phyloP scores from a whole-genome alignment of 495 filamentous ascomycete genomes.

The Talaromyces nanjingensis region DNA sequence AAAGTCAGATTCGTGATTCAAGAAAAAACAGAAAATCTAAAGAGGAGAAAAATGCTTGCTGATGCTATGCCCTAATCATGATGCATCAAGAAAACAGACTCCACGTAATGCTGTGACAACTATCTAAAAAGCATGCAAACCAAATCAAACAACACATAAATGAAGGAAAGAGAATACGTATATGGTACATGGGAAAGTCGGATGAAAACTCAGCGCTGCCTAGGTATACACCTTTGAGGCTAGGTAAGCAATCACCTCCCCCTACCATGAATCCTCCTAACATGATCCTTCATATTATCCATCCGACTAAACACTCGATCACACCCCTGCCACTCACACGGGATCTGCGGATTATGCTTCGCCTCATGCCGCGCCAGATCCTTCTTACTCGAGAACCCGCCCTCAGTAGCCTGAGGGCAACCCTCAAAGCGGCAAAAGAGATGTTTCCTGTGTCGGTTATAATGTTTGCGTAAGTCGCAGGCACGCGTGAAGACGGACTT shows the following conservation, averaged over 20 bases:
- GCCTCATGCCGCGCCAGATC: slow-evolving; percentile 56
- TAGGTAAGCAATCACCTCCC: background rate
- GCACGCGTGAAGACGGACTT: slow-evolving; percentile 49
- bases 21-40: background rate
- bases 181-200: background rate
- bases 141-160: background rate
- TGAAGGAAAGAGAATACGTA: background rate
- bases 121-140: background rate
- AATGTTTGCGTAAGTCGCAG: slow-evolving; percentile 61
- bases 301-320: slow-evolving; percentile 54
- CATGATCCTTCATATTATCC: slow-evolving; percentile 60
- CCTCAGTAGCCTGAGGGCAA: slow-evolving; percentile 49
- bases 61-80: background rate
- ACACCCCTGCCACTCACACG: slow-evolving; percentile 53
- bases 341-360: slow-evolving; percentile 53
- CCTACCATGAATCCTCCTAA: slow-evolving; percentile 39
- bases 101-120: background rate
- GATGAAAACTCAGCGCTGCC: background rate
- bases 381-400: slow-evolving; percentile 59
- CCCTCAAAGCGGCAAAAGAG: slow-evolving; percentile 55
- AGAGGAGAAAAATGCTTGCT: background rate
- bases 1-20: background rate
- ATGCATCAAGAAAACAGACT: slow-evolving; percentile 14
- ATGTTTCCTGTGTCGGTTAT: slow-evolving; percentile 54
- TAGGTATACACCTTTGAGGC: background rate